These are phyloP conservation scores for Boletus sp. DNA, from an alignment of 768 basidiomycete species.

Conservation along the genomic window DNA sequence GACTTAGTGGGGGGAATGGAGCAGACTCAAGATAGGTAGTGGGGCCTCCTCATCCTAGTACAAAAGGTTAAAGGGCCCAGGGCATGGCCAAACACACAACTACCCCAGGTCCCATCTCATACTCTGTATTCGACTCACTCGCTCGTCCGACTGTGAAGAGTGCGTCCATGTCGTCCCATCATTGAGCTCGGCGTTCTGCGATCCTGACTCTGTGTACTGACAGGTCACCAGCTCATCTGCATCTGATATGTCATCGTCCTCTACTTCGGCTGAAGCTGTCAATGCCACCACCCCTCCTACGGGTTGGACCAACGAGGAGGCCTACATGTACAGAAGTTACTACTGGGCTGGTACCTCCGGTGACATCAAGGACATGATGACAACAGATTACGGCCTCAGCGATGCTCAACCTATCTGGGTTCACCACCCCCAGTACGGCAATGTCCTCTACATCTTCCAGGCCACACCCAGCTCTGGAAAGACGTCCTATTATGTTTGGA, in stretches of 20 bases:
- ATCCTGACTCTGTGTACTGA: background rate
- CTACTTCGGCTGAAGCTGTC: no score
- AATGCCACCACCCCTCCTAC: background rate
- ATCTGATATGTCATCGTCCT: background rate
- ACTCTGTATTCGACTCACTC: no score
- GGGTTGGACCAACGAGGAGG: slow-evolving; percentile 1
- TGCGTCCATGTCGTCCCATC: background rate
- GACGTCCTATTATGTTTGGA: slow-evolving; percentile 1
- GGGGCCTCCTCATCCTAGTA: no score
- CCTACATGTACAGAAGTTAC: background rate
- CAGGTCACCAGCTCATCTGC: background rate
- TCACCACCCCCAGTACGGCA: background rate
- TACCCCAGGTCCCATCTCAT: no score
- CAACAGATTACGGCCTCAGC: background rate
- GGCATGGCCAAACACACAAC: no score
- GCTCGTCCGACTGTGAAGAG: background rate
- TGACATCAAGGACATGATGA: background rate
- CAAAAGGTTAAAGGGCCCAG: no score
- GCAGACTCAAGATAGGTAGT: no score
- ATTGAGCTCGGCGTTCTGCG: background rate
- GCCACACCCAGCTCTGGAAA: background rate
- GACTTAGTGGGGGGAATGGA: no score
- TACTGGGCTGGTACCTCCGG: background rate
- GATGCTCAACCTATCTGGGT: background rate
- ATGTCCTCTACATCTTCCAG: slow-evolving; percentile 3